Base-by-base conservation (phyloP, 139 green algal genomes). In the Chlamydomonas incerta region DNA sequence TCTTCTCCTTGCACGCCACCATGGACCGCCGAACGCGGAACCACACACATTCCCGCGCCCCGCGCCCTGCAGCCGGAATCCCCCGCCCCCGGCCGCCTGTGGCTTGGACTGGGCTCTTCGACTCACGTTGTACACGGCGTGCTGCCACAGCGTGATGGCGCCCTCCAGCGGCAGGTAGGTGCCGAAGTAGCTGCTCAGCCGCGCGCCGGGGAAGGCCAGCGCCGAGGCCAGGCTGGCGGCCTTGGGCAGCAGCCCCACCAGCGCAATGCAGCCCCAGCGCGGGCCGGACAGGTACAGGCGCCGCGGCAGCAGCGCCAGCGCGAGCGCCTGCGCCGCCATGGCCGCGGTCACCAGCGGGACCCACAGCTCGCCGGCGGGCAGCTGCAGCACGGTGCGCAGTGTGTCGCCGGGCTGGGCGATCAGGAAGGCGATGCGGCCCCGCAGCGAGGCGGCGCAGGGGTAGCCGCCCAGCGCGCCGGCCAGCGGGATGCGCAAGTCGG, bases 161-260 rank as follows among this genome's bases (percentile, higher is more conserved):
- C 74, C 75, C 62, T 83, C 75, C 28, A 83, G 24, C 8, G 75
- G 75, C 60, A 83, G 75, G 75, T 83, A 83, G 17, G 75, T 83
- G 60, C 28, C 24, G 35, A 83, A 83, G 75, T 83, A 83, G 75
- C 21, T 73, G 75, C 60, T 73, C 34, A 60, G 75, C 35, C 0
- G 35, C 24, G 34, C 60, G 10, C 8, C 47, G 6, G 60, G 75
- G 37, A 72, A 58, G 0, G 75, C 75, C 28, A 83, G 37, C 35
- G 73, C 73, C 14, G 28, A 35, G 26, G 15, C 60, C 75, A 83
- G 58, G 62, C 75, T 83, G 24, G 29, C 60, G 41, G 60, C 75
- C 75, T 83, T 83, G 28, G 75, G 75, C 35, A 74, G 47, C 65
- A 85, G 65, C 2, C 65, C 79, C 46, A 85, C 65, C 20, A 35